phyloP scores from a whole-genome alignment of 192 early-diverging fungal genomes.

The Linnemannia schmuckeri region DNA sequence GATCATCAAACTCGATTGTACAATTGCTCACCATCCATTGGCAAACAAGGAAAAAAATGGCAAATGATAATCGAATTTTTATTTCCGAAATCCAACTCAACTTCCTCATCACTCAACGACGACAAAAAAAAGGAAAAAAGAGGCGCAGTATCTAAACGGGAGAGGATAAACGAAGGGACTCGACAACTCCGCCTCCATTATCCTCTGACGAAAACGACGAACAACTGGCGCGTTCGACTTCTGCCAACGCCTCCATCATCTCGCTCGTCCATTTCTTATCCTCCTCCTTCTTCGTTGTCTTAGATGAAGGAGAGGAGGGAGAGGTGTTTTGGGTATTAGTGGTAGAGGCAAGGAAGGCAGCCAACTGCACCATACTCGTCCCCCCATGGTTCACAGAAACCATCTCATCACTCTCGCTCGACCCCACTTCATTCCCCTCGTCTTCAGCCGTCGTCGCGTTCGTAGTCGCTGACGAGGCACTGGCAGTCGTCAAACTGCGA shows the following conservation, averaged over 20 bases:
- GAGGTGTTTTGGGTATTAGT: background rate
- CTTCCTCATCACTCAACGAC: no score
- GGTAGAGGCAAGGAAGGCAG: background rate
- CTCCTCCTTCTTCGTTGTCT: background rate
- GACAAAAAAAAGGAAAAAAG: no score
- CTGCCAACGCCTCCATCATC: slow-evolving; percentile 1
- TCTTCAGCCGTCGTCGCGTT: background rate
- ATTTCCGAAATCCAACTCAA: no score
- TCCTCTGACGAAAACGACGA: no score
- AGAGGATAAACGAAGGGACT: no score
- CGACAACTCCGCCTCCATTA: no score
- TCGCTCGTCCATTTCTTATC: background rate
- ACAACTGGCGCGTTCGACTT: background rate
- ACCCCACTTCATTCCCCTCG: background rate
- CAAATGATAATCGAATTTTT: no score
- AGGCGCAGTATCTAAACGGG: no score
- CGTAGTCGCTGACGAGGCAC: background rate
- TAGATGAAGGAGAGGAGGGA: background rate
- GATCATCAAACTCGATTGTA: no score
- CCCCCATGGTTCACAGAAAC: background rate
- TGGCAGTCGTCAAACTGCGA: slow-evolving; percentile 5
- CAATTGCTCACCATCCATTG: no score
- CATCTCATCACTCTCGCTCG: background rate
- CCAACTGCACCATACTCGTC: background rate
- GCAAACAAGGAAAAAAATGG: no score